A percentile compares a stretch with the other conserved stretches of the same genome.
These are phyloP conservation scores for Chlorella sorokiniana DNA, from an alignment of 139 green algal species.

Conservation along the genomic window DNA sequence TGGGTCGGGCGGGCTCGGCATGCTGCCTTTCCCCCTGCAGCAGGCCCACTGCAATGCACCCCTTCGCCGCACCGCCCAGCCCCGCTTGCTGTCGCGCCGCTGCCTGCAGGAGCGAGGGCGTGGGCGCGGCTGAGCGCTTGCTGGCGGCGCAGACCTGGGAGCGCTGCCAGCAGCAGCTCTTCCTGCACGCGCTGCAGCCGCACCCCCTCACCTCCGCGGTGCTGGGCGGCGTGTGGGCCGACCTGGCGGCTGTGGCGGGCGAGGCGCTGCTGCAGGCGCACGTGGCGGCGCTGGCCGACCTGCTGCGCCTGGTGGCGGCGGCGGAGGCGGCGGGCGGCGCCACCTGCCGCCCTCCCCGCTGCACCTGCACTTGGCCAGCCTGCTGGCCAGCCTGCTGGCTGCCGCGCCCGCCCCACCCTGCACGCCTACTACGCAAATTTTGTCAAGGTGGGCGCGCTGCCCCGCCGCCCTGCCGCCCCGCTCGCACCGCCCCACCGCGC, in stretches of 20 bases:
- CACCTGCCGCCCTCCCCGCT: slow-evolving; percentile 23
- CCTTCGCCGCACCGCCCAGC: not conserved
- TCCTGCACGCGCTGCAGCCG: slow-evolving; percentile 21
- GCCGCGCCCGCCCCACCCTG: not conserved
- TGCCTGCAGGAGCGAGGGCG: not conserved
- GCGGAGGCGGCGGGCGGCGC: slow-evolving; percentile 4
- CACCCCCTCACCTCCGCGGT: slow-evolving; percentile 10
- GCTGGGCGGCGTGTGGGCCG: slow-evolving; percentile 15
- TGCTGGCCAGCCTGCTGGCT: slow-evolving; percentile 26
- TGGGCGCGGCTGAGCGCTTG: slow-evolving; percentile 1
- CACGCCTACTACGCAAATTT: slow-evolving; percentile 29
- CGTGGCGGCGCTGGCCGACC: slow-evolving; percentile 5
- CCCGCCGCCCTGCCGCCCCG: not conserved
- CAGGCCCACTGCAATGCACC: not conserved
- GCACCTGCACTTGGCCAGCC: slow-evolving; percentile 10
- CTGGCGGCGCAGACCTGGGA: slow-evolving; percentile 25
- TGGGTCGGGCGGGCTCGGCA: no score
- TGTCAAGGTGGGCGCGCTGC: slow-evolving; percentile 6
- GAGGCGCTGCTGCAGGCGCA: slow-evolving; percentile 1
- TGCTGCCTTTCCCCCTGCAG: not conserved
- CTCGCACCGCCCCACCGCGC: not conserved
- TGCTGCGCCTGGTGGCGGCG: slow-evolving; percentile 21
- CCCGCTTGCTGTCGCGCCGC: not conserved
- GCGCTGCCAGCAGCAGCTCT: slow-evolving; percentile 33
- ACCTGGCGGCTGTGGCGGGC: not conserved